Percentiles rank a stretch among this genome's conserved stretches.
Evolutionary conservation across 1,284 basidiomycete species (phyloP).

Genomic region (Erythrobasidium hasegawianum): DNA sequence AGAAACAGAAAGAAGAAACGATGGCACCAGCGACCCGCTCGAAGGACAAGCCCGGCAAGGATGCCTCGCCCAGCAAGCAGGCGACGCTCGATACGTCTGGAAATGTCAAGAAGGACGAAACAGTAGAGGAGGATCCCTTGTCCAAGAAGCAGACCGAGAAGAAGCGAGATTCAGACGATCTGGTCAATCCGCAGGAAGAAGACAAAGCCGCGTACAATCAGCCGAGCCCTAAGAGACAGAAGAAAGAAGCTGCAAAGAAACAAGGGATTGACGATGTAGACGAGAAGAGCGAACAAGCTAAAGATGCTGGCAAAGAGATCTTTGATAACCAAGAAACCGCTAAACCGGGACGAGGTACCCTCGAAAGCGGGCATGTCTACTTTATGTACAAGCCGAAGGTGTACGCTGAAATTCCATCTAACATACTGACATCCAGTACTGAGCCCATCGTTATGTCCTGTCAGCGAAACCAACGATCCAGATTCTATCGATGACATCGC

Average conservation of each 20-base stretch:
- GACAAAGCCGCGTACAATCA: constrained; percentile 16
- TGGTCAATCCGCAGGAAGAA: neutral
- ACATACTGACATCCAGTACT: neutral
- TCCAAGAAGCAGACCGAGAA: neutral
- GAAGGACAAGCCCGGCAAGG: constrained; percentile 1
- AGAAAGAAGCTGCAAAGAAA: constrained; percentile 22
- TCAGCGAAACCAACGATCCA: constrained; percentile 55
- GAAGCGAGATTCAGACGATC: constrained; percentile 5
- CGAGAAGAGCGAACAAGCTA: constrained; percentile 21
- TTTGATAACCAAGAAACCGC: constrained; percentile 13
- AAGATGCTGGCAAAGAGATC: constrained; percentile 25
- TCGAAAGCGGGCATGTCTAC: constrained; percentile 55
- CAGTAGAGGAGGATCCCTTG: neutral
- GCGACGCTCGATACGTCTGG: constrained; percentile 2
- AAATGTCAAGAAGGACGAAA: neutral
- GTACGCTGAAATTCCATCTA: neutral
- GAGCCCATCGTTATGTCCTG: neutral
- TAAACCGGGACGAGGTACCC: constrained; percentile 43
- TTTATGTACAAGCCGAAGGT: constrained; percentile 66
- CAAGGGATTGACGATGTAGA: constrained; percentile 19
- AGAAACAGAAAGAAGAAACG: neutral
- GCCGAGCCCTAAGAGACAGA: constrained; percentile 19
- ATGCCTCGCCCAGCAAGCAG: neutral
- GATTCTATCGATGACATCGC: constrained; percentile 60
- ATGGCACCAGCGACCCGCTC: neutral